A percentile compares a stretch with the other conserved stretches of the same genome.
Conservation (phyloP, 2,329 filamentous ascomycete genomes). For the Fusarium sp. region DNA sequence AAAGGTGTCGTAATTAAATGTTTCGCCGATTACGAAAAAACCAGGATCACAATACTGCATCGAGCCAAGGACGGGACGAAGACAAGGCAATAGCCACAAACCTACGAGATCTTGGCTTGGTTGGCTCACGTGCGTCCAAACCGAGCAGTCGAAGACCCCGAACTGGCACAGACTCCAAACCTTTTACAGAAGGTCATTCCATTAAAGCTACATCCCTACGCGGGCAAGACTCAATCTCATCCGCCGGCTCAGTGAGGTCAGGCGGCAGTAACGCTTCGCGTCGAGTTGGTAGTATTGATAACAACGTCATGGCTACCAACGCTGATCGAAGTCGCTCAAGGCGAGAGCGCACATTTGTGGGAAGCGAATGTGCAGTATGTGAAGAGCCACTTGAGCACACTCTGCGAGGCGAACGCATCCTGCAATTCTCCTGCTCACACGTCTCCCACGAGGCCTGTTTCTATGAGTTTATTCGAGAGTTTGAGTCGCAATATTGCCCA, state of each 20-base stretch:
- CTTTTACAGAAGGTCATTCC: slow-evolving; percentile 46
- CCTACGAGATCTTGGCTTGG: slow-evolving; percentile 46
- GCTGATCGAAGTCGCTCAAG: slow-evolving; percentile 81
- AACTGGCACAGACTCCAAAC: slow-evolving; percentile 42
- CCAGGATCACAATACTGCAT: slow-evolving; percentile 41
- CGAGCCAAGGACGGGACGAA: slow-evolving; percentile 33
- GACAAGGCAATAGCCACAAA: slow-evolving; percentile 40
- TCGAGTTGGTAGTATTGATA: slow-evolving; percentile 53
- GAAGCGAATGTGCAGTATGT: slow-evolving; percentile 93
- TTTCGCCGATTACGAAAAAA: slow-evolving; percentile 52
- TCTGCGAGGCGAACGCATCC: slow-evolving; percentile 88
- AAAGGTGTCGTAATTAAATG: slow-evolving; percentile 49
- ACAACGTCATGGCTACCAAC: slow-evolving; percentile 58
- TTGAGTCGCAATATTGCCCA: slow-evolving; percentile 93
- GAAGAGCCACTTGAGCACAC: slow-evolving; percentile 98
- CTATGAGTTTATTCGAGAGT: slow-evolving; percentile 96
- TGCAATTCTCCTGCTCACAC: slow-evolving; percentile 97
- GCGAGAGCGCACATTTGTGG: slow-evolving; percentile 93
- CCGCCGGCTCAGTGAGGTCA: slow-evolving; percentile 49
- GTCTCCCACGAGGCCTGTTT: slow-evolving; percentile 98
- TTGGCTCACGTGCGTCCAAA: slow-evolving; percentile 41
- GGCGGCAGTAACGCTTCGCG: slow-evolving; percentile 47
- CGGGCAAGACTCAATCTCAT: slow-evolving; percentile 48
- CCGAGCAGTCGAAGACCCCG: slow-evolving; percentile 40
- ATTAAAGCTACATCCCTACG: slow-evolving; percentile 44